Conservation (phyloP, 2,329 filamentous ascomycete species). For the Saccharata proteae region DNA sequence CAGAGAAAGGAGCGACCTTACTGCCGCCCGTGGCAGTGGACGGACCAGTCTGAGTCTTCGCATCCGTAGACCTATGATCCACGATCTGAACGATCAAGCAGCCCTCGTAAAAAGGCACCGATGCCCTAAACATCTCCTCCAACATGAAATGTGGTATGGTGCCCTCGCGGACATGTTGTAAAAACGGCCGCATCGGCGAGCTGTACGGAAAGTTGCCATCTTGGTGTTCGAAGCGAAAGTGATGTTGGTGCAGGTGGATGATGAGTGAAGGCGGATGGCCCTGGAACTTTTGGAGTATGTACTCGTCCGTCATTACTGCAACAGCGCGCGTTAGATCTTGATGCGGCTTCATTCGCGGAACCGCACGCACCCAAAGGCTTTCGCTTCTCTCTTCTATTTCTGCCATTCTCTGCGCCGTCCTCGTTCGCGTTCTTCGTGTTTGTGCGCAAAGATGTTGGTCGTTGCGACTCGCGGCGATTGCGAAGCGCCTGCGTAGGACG, state of each 20-base stretch:
- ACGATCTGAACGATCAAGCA: conserved; percentile 92
- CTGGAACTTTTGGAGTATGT: conserved; percentile 73
- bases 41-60: conserved; percentile 38
- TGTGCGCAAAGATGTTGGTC: conserved; percentile 18
- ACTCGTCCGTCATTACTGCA: conserved; percentile 58
- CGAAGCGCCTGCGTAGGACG: conserved; percentile 30
- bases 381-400: conserved; percentile 16
- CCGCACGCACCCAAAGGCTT: conserved; percentile 19
- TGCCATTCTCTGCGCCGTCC: conserved; percentile 18
- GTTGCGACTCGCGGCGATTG: conserved; percentile 30
- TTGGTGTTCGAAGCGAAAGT: conserved; percentile 80
- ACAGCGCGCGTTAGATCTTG: neutral
- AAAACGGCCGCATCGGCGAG: conserved; percentile 72
- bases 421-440: conserved; percentile 12
- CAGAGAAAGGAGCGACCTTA: conserved; percentile 60
- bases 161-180: conserved; percentile 63
- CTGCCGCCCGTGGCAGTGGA: conserved; percentile 35
- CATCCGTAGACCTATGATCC: conserved; percentile 62
- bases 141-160: conserved; percentile 86
- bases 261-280: conserved; percentile 68
- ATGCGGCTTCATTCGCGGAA: neutral
- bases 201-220: conserved; percentile 87
- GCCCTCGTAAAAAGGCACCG: conserved; percentile 81
- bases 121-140: conserved; percentile 57
- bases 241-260: conserved; percentile 70